Percentiles rank a stretch among this genome's conserved stretches.
Evolutionary conservation across 768 basidiomycete species (phyloP).

Genomic region (Lactarius deliciosus): DNA sequence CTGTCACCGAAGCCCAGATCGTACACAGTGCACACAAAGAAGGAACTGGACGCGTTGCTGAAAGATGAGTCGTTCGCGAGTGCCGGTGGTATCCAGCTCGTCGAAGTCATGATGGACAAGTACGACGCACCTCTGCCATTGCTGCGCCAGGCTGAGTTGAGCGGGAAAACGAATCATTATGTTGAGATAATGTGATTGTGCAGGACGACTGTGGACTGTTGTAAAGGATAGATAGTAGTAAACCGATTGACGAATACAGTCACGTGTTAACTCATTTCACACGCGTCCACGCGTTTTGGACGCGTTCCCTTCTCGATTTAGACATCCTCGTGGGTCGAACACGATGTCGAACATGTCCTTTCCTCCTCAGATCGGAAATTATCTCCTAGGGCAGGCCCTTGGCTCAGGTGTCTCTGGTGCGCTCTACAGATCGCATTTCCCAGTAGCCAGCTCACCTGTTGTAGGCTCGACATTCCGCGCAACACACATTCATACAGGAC

Average conservation of each 20-base stretch:
- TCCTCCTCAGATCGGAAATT: conserved; percentile 55
- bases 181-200: conserved; percentile 16
- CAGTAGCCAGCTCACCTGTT: background rate
- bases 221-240: background rate
- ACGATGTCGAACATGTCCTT: conserved; percentile 25
- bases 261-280: conserved; percentile 5
- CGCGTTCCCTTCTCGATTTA: background rate
- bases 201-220: background rate
- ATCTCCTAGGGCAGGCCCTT: conserved; percentile 54
- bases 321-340: background rate
- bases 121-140: conserved; percentile 70
- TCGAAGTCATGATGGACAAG: conserved; percentile 76
- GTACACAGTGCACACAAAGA: conserved; percentile 65
- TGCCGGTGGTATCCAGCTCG: conserved; percentile 70
- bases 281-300: conserved; percentile 3
- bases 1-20: conserved; percentile 53
- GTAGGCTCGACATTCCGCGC: conserved; percentile 73
- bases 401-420: conserved; percentile 75
- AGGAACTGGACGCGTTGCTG: conserved; percentile 67
- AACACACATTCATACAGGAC: conserved; percentile 51
- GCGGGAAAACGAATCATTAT: conserved; percentile 52
- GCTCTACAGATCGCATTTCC: conserved; percentile 21
- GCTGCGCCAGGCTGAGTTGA: conserved; percentile 54
- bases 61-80: conserved; percentile 57
- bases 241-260: background rate